Base-by-base conservation (phyloP, 305 asterid species). In the Nicotiana rustica region DNA sequence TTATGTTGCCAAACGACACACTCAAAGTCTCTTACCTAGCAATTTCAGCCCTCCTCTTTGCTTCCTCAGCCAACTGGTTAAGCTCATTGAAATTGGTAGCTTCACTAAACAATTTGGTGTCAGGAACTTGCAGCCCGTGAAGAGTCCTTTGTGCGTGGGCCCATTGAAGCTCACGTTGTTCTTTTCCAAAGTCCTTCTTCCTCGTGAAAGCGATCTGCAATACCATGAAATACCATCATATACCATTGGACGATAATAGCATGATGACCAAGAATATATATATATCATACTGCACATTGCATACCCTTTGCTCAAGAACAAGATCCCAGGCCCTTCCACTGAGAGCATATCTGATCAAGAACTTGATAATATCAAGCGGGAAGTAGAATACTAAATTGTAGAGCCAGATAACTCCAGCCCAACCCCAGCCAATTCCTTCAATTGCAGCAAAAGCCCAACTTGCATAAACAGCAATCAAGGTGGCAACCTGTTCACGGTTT, bases 291-390 rank as follows among this genome's bases (percentile, higher is more conserved):
- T 62, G 81, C 61, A 19, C 29, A 49, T 33, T 25, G 67, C 38
- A 62, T 87, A 96, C 99, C 97, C 99, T 93, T 85, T 82, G 95
- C 87, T 95, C 99, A 78, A 95, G 91, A 85, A 96, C 99, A 80
- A 95, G 98, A 90, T 96, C 98, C 99, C 99, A 96, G 57, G 99
- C 98, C 88, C 93, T 90, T 86, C 99, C 99, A 85, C 98, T 95
- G 33, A 92, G 92, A 79, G 97, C 91, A 65, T 96, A 96, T 44
- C 97, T 96, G 84, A 62, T 95, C 69, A 96, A 85, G 89, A 95
- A 95, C 84, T 96, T 96, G 82, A 96, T 91, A 67, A 93, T 82
- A 85, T 96, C 99, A 4, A 96, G 99, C 0, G 99, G 99, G 83
- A 96, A 85, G 64, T 96, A 96, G 89, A 87, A 89, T 52, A 96